phyloP scores from a whole-genome alignment of 768 basidiomycete genomes.

The Auricularia sp. region DNA sequence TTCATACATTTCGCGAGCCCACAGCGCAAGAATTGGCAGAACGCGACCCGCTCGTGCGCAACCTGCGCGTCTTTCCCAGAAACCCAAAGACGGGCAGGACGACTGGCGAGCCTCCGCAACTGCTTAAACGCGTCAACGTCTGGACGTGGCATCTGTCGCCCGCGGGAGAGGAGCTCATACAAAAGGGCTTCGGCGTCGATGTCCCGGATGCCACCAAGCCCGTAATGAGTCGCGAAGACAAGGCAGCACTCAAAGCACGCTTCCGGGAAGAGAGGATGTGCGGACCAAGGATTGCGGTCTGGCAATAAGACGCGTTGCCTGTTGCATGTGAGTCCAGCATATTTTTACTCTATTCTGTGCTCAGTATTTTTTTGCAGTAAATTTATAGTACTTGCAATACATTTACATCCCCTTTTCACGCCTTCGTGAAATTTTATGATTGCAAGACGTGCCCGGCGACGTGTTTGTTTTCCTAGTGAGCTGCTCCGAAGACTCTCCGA shows the following conservation, averaged over 20 bases:
- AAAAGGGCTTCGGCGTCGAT: background rate
- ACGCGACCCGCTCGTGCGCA: background rate
- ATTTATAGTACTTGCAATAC: too few species aligned
- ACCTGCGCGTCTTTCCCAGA: background rate
- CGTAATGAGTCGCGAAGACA: background rate
- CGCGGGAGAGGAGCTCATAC: background rate
- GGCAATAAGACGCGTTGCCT: background rate
- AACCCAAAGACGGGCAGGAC: background rate
- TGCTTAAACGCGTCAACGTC: background rate
- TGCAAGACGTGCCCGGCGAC: too few species aligned
- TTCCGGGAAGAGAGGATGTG: background rate
- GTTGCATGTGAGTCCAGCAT: background rate
- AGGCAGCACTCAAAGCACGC: background rate
- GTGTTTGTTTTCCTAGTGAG: too few species aligned
- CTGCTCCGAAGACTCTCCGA: too few species aligned
- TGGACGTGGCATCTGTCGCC: background rate
- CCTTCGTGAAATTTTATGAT: too few species aligned
- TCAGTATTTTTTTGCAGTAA: too few species aligned
- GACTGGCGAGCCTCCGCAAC: background rate
- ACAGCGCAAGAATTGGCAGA: slow-evolving; percentile 3
- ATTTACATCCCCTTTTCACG: too few species aligned
- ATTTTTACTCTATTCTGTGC: too few species aligned
- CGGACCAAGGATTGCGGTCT: slow-evolving; percentile 1
- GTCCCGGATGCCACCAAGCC: background rate
- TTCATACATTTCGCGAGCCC: background rate